Percentiles rank a stretch among this genome's conserved stretches.
Evolutionary conservation across 2,329 filamentous ascomycete genomes (phyloP).

Genomic region (Pseudogymnoascus sp.): DNA sequence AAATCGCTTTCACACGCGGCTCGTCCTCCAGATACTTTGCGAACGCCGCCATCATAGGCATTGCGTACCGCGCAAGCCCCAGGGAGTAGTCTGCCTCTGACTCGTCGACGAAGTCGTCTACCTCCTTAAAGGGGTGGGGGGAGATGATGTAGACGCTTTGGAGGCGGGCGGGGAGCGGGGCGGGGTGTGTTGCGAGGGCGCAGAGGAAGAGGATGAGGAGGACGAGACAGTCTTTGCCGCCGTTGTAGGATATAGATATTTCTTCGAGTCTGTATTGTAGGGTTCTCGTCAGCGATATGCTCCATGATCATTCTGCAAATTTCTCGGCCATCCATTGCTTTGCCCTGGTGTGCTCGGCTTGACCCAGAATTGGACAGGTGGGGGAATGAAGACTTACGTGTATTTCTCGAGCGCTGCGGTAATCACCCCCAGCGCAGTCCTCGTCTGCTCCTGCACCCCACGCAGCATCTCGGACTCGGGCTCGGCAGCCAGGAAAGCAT

Average conservation of each 20-base stretch:
- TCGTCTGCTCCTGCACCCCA: conserved; percentile 61
- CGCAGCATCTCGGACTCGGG: conserved; percentile 19
- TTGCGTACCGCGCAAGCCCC: conserved; percentile 61
- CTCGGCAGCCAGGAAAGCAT: conserved; percentile 24
- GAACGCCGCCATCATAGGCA: conserved; percentile 76
- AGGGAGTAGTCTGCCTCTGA: conserved; percentile 65
- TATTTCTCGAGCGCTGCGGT: conserved; percentile 68
- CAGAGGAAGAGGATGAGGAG: conserved; percentile 80
- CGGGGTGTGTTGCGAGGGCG: conserved; percentile 31
- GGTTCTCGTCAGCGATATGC: conserved; percentile 4
- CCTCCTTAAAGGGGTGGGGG: conserved; percentile 71
- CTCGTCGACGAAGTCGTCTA: conserved; percentile 70
- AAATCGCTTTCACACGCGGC: conserved; percentile 62
- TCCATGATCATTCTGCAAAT: neutral
- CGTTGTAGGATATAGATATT: conserved; percentile 89
- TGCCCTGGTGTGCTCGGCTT: neutral
- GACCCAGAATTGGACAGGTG: neutral
- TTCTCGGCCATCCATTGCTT: conserved; percentile 1
- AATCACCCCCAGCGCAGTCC: conserved; percentile 63
- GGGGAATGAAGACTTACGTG: conserved; percentile 42
- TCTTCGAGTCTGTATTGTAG: conserved; percentile 60
- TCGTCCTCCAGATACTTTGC: conserved; percentile 62
- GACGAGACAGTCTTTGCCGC: conserved; percentile 95
- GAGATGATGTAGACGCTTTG: conserved; percentile 87
- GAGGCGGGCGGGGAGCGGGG: conserved; percentile 37